Base-by-base conservation (phyloP, 2,329 filamentous ascomycete species). In the Torrubiella hemipterigena region DNA sequence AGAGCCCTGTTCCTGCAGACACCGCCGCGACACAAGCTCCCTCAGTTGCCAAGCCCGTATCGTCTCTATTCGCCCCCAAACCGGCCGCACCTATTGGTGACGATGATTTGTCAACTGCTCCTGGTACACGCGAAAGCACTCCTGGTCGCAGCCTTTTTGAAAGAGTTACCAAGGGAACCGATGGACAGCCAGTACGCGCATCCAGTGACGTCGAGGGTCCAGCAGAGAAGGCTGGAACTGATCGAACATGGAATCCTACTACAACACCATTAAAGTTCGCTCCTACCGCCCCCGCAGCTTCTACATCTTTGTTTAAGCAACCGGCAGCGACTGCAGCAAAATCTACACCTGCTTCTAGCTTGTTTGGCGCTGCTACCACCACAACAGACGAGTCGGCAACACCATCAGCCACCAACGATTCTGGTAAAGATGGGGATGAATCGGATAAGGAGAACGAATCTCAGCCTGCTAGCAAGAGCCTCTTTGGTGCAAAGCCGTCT, bases 241-340 rank as follows among this genome's bases (percentile, higher is more conserved):
- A 59, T 24, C 56, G 59, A 43, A 58, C 59, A 12, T 58, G 54
- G 46, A 58, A 62, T 28, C 52, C 55, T 5, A 67, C 58, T 49
- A 62, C 58, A 13, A 61, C 59, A 6, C 69, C 69, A 3, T 69
- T 76, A 47, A 73, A 72, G 45, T 73, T 73, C 43, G 59, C 59
- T 10, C 50, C 59, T 26, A 38, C 48, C 30, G 44, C 49, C 7
- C 31, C 51, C 16, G 32, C 50, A 13, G 32, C 52, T 22, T 38
- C 41, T 20, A n/a, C n/a, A n/a, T 50, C 42, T 39, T 47, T 52
- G 10, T 58, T 61, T 37, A 48, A 53, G 31, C 45, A 41, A 17
- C 12, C 42, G 9, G 42, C 33, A 33, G 42, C 40, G 16, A 43
- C 50, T 17, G 45, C 52, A n/a, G 36, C 53, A 7, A 59, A 63